Evolutionary conservation across 148 eudicot genomes (phyloP).

Genomic region (Arctostaphylos glauca): DNA sequence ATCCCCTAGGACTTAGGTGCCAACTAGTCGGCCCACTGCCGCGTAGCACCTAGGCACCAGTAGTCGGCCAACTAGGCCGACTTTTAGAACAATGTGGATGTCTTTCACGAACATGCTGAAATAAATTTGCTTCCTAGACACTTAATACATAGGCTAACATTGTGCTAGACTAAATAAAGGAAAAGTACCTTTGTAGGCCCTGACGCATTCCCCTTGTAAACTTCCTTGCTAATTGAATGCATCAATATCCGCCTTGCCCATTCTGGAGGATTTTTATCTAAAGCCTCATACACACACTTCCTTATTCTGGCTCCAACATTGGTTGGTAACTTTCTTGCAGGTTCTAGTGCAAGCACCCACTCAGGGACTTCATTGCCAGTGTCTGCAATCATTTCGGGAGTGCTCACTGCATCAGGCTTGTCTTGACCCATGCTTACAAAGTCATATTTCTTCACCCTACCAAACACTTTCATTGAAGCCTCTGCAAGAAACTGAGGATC

Average conservation of each 20-base stretch:
- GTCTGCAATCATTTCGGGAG: constrained; percentile 19
- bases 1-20: too few species aligned
- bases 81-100: neutral
- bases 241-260: constrained; percentile 54
- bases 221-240: constrained; percentile 57
- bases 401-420: constrained; percentile 28
- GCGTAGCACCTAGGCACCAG: too few species aligned
- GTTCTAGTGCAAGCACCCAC: constrained; percentile 54
- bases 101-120: neutral
- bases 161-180: neutral
- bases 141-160: neutral
- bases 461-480: constrained; percentile 44
- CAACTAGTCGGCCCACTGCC: too few species aligned
- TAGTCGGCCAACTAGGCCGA: too few species aligned
- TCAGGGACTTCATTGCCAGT: constrained; percentile 35
- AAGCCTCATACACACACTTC: constrained; percentile 43
- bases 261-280: constrained; percentile 45
- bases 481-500: constrained; percentile 55
- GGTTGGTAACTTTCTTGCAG: constrained; percentile 52
- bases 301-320: constrained; percentile 62
- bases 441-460: constrained; percentile 30
- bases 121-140: neutral
- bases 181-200: constrained; percentile 64
- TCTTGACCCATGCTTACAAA: constrained; percentile 22
- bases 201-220: constrained; percentile 68